phyloP scores from a whole-genome alignment of 441 rosid species.

The Gossypium armourianum region DNA sequence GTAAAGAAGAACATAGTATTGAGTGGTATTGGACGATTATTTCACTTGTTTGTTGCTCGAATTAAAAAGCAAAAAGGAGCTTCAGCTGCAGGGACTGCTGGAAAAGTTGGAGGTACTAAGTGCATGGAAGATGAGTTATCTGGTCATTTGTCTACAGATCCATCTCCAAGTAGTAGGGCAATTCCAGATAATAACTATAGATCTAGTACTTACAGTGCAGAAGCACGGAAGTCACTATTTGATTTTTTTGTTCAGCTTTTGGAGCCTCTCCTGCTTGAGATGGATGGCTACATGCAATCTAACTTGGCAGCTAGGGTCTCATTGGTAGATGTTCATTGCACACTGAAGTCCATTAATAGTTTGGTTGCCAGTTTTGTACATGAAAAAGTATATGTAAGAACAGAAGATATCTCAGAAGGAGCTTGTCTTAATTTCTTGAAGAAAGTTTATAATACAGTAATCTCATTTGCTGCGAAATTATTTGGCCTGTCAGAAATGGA shows the following conservation, averaged over 20 bases:
- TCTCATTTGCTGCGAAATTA: constrained; percentile 41
- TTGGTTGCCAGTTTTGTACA: constrained; percentile 40
- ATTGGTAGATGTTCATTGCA: constrained; percentile 38
- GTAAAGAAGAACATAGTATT: constrained; percentile 33
- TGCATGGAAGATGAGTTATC: constrained; percentile 22
- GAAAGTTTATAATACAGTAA: constrained; percentile 39
- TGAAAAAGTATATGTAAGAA: constrained; percentile 50
- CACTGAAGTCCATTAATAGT: constrained; percentile 45
- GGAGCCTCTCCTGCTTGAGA: constrained; percentile 60
- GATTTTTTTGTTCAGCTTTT: constrained; percentile 70
- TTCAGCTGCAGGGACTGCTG: constrained; percentile 26
- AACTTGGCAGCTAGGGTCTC: constrained; percentile 29
- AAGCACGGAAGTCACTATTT: constrained; percentile 56
- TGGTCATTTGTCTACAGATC: constrained; percentile 18
- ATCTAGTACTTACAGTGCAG: constrained; percentile 40
- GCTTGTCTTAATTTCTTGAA: constrained; percentile 63
- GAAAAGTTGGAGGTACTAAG: constrained; percentile 28
- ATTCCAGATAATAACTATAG: constrained; percentile 27
- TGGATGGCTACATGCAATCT: constrained; percentile 35
- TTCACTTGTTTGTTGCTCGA: constrained; percentile 49
- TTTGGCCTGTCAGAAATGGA: constrained; percentile 25
- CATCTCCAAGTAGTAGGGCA: constrained; percentile 22
- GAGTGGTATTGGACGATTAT: constrained; percentile 55
- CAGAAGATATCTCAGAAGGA: constrained; percentile 75
- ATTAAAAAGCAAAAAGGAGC: constrained; percentile 48